Conservation (phyloP, 2,329 filamentous ascomycete genomes). For the Calonectria pseudoturangicola region DNA sequence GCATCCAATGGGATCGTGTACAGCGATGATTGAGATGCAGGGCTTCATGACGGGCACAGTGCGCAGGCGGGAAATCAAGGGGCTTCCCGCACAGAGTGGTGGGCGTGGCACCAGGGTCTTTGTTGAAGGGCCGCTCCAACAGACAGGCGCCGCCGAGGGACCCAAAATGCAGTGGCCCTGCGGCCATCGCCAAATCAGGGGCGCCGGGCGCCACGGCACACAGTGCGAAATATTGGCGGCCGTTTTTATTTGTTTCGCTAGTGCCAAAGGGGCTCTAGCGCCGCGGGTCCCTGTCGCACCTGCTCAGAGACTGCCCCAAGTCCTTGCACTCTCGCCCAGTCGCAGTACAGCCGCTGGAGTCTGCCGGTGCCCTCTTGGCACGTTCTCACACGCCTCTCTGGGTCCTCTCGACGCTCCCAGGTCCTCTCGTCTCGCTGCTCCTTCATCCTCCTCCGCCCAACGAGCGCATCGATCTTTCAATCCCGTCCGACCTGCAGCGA, state of each 20-base stretch:
- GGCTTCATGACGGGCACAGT: slow-evolving; percentile 33
- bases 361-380: slow-evolving; percentile 43
- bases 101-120: slow-evolving; percentile 20
- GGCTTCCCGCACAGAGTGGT: slow-evolving; percentile 31
- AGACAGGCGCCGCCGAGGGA: background rate
- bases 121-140: slow-evolving; percentile 1
- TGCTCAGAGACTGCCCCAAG: slow-evolving; percentile 44
- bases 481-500: slow-evolving; percentile 45
- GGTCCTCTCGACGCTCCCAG: slow-evolving; percentile 49
- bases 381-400: slow-evolving; percentile 40
- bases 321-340: slow-evolving; percentile 48
- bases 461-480: slow-evolving; percentile 51
- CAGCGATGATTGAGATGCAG: slow-evolving; percentile 6
- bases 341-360: slow-evolving; percentile 31
- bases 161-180: background rate
- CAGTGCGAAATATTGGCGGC: slow-evolving; percentile 45
- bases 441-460: slow-evolving; percentile 52
- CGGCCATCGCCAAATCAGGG: slow-evolving; percentile 44
- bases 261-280: slow-evolving; percentile 46
- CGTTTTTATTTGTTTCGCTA: slow-evolving; percentile 53
- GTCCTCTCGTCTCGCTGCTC: slow-evolving; percentile 47
- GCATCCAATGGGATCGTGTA: background rate
- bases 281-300: slow-evolving; percentile 48
- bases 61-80: slow-evolving; percentile 29
- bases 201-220: slow-evolving; percentile 42